These are phyloP conservation scores for Aspergillus saccharolyticus DNA, from an alignment of 495 filamentous ascomycete species.

Conservation along the genomic window DNA sequence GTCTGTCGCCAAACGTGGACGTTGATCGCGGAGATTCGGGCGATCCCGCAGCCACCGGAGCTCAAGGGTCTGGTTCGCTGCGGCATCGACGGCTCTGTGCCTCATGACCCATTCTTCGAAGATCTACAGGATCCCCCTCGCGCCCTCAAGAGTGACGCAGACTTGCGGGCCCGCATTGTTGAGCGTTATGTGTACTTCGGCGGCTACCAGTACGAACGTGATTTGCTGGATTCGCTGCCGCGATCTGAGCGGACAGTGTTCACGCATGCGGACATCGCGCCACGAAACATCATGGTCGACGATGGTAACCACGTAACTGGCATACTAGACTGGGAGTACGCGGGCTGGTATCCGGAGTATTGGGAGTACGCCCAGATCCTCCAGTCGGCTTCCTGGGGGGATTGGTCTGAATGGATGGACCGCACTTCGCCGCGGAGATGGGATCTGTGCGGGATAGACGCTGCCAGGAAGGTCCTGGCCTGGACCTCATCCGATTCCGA, in stretches of 20 bases:
- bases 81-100: slow-evolving; percentile 30
- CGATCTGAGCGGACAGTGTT: slow-evolving; percentile 25
- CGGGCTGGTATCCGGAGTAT: slow-evolving; percentile 47
- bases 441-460: slow-evolving; percentile 37
- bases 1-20: slow-evolving; percentile 32
- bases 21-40: slow-evolving; percentile 26
- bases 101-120: slow-evolving; percentile 26
- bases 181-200: slow-evolving; percentile 32
- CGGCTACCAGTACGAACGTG: slow-evolving; percentile 26
- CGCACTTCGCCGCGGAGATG: slow-evolving; percentile 33
- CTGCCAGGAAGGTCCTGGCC: slow-evolving; percentile 37
- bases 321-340: slow-evolving; percentile 43
- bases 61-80: slow-evolving; percentile 28
- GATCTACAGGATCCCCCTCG: slow-evolving; percentile 25
- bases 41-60: slow-evolving; percentile 22
- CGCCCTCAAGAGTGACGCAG: slow-evolving; percentile 28
- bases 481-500: slow-evolving; percentile 6
- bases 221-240: slow-evolving; percentile 30
- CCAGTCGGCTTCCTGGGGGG: slow-evolving; percentile 25
- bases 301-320: slow-evolving; percentile 29
- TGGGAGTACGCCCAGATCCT: slow-evolving; percentile 48
- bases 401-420: slow-evolving; percentile 41
- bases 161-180: slow-evolving; percentile 31
- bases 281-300: slow-evolving; percentile 37
- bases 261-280: slow-evolving; percentile 27